These are phyloP conservation scores for Mrakia frigida DNA, from an alignment of 768 basidiomycete species.

Conservation along the genomic window DNA sequence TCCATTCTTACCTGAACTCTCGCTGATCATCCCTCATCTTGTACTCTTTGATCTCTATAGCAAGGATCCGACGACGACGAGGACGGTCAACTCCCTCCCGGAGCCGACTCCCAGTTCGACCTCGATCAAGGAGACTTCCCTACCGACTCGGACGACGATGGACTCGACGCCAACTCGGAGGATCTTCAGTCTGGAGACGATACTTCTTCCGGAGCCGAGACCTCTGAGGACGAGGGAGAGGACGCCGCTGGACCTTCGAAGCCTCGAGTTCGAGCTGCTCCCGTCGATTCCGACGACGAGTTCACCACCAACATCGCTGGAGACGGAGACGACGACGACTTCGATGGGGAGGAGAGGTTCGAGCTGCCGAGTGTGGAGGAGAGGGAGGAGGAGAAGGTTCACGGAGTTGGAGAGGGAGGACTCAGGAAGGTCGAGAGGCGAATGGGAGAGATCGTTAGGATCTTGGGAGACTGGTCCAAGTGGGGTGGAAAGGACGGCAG, in stretches of 20 bases:
- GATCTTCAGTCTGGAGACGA: slow-evolving; percentile 45
- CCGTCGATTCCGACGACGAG: slow-evolving; percentile 41
- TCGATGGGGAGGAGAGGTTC: slow-evolving; percentile 50
- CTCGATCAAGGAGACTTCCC: slow-evolving; percentile 34
- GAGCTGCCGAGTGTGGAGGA: slow-evolving; percentile 66
- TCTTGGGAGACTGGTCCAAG: slow-evolving; percentile 40
- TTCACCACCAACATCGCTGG: slow-evolving; percentile 30
- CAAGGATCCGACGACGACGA: slow-evolving; percentile 20
- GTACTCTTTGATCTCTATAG: not conserved
- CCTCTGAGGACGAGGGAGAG: slow-evolving; percentile 50
- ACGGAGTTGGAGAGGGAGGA: slow-evolving; percentile 65
- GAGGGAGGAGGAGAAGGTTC: slow-evolving; percentile 63
- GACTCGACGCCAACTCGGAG: slow-evolving; percentile 43
- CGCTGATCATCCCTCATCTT: not conserved
- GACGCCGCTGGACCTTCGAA: slow-evolving; percentile 40
- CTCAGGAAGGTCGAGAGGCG: slow-evolving; percentile 42
- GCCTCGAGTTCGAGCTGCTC: not conserved
- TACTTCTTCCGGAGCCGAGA: slow-evolving; percentile 48
- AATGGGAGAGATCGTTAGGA: slow-evolving; percentile 45
- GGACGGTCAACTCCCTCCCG: slow-evolving; percentile 29
- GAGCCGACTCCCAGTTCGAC: slow-evolving; percentile 31
- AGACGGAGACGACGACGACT: slow-evolving; percentile 39
- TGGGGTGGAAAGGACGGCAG: slow-evolving; percentile 43
- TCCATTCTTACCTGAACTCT: not conserved
- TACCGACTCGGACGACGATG: slow-evolving; percentile 39